Conservation (phyloP, 306 rosid genomes). For the Acmispon strigosus region DNA sequence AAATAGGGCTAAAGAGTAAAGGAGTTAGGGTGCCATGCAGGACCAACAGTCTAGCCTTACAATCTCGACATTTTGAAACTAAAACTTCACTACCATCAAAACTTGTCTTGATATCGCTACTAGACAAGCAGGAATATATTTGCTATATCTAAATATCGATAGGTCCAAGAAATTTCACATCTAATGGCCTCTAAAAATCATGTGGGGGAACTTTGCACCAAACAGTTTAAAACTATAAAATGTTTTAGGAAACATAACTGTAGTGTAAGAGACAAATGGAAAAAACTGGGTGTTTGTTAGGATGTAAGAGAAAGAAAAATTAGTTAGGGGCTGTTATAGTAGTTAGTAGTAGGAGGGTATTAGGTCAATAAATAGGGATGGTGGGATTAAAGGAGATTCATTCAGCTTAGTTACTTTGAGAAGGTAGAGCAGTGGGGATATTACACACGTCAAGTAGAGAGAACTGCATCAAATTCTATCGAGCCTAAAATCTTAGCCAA, state of each 20-base stretch:
- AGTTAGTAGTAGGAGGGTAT: too few relatives aligned
- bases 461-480: not conserved
- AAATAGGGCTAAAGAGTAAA: not conserved
- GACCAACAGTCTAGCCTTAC: not conserved
- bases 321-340: too few relatives aligned
- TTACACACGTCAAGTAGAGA: constrained; percentile 1
- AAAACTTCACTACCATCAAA: not conserved
- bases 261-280: not conserved
- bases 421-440: not conserved
- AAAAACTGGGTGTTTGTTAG: not conserved
- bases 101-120: not conserved
- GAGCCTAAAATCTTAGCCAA: not conserved
- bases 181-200: not conserved
- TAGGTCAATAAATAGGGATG: too few relatives aligned
- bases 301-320: too few relatives aligned
- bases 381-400: too few relatives aligned
- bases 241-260: not conserved
- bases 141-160: not conserved
- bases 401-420: too few relatives aligned
- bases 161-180: constrained; percentile 13
- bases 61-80: not conserved
- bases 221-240: not conserved
- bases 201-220: not conserved
- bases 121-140: not conserved
- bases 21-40: not conserved